Evolutionary conservation across 2,329 filamentous ascomycete genomes (phyloP), one percentile per base, ranked within the genome.

Genomic region (Tolypocladium sp.): DNA sequence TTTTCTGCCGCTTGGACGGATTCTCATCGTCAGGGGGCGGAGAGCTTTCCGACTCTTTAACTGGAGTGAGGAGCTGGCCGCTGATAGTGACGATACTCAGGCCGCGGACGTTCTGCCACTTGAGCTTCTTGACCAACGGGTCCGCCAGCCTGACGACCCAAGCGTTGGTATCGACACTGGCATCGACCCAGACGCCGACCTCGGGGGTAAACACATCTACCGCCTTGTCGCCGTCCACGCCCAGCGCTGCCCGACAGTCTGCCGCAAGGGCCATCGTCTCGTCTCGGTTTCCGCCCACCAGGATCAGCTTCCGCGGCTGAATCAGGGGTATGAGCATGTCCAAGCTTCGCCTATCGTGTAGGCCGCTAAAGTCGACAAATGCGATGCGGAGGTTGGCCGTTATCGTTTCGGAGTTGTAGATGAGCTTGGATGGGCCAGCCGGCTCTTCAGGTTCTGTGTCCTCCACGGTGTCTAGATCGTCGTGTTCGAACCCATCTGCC

Each of bases 271-370:
- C 79, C 59, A 83, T 76, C 0, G 93, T 97, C 71, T 99, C 94
- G 22, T 87, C 84, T 62, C 83, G 79, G 68, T 83, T 87, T 35
- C 94, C 94, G 37, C 88, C 89, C 3, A 96, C 84, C n/a, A 99
- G 81, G 63, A 99, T 95, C 57, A 99, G 82, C 72, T 99, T 99
- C 58, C 93, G 87, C 7, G 94, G 94, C 68, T 92, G 88, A 64
- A 99, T 96, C 7, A 97, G 82, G 0, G 94, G 94, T 56, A 99
- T 91, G 58, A 99, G 77, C 87, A 97, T 97, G 73, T 93, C 91
- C 55, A 99, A 78, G 72, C 91, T 96, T 65, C 93, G 89, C 71
- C 92, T 92, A 70, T 97, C 94, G 72, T 97, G 93, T 30, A 97
- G 76, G 30, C 93, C 94, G 57, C 89, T 87, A 69, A 96, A 97